Evolutionary conservation across 441 rosid genomes (phyloP), one percentile per base, ranked within the genome.

Genomic region (Erodium trifolium): DNA sequence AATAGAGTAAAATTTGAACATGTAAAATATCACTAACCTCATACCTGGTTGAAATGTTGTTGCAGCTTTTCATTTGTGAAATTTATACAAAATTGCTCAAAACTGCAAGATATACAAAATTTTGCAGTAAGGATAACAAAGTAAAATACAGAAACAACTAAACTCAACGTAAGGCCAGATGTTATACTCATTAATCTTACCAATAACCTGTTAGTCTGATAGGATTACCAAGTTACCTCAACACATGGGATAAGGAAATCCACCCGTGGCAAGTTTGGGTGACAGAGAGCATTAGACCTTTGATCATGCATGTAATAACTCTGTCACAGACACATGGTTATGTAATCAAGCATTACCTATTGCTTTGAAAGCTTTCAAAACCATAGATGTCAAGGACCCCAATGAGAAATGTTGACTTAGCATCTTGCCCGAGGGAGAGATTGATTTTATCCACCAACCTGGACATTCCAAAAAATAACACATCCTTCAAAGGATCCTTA

Each of bases 11-110:
- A 60, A 14, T 60, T 60, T 60, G 14, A 60, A 23, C 35, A 27
- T 27, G 65, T 60, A 60, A 23, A 60, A 23, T 60, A 60, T 60
- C 65, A 60, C 65, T 60, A 60, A 72, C 71, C 68, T 73, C 65
- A 60, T 75, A 86, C 98, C 97, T 92, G 97, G 79, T 92, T 95
- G 84, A 95, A 95, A 86, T 92, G 98, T 72, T 95, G 99, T 78
- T 95, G 98, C 88, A 95, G 78, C 85, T 95, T 95, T 85, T 95
- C 99, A 76, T 95, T 95, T 49, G 98, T 92, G 82, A 88, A 95
- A 78, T 92, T 95, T 59, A 95, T 95, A 75, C 99, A 95, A 68
- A 94, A 94, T 84, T 94, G 98, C 85, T 94, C 98, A 76, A 94
- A 95, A 80, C 98, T 95, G 90, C 83, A 76, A 18, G 65, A 23